Evolutionary conservation across 176 grass and related monocot species (phyloP), one percentile per base, ranked within the genome.

Genomic region (Otatea glauca): DNA sequence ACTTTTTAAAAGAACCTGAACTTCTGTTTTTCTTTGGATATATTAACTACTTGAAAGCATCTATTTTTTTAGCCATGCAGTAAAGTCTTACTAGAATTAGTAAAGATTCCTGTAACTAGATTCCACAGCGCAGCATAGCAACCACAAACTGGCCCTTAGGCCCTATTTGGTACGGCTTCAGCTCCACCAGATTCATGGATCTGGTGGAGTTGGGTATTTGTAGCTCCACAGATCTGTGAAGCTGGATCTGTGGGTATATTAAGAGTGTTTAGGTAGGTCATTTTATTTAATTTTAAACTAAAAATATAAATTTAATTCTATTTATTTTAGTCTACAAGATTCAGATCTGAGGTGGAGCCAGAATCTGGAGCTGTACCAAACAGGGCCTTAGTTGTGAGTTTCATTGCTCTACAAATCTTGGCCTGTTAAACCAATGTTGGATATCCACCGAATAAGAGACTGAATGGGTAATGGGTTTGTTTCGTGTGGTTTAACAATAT

Each of bases 41-140:
- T 14, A 24, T 23, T 24, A 38, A 41, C 18, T 69, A 69, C 21
- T 69, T 24, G 9, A 70, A 42, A 44, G 12, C 41, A 70, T 24
- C 12, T 71, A 47, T 71, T 71, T 71, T 71, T 25, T 71, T 13
- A 45, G 68, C 41, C 41, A 71, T 71, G 47, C 21, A 15, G n/a
- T 71, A 47, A 42, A n/a, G 9, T 71, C 42, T 44, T 71, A 25
- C 20, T 71, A 23, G 11, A 43, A 69, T 38, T 69, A 69, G 9
- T 69, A 10, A 69, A 69, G 9, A n/a, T 69, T 20, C 66, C 20
- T 42, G 38, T 69, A 7, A 71, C 5, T 47, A 47, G 11, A 27
- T 47, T 47, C 11, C 41, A 47, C 21, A 45, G 2, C 4, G 6
- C 23, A 71, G 68, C 41, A 47, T 71, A 25, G 42, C 68, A 45